phyloP scores from a whole-genome alignment of 768 basidiomycete species.

The Gymnopilus junonius region DNA sequence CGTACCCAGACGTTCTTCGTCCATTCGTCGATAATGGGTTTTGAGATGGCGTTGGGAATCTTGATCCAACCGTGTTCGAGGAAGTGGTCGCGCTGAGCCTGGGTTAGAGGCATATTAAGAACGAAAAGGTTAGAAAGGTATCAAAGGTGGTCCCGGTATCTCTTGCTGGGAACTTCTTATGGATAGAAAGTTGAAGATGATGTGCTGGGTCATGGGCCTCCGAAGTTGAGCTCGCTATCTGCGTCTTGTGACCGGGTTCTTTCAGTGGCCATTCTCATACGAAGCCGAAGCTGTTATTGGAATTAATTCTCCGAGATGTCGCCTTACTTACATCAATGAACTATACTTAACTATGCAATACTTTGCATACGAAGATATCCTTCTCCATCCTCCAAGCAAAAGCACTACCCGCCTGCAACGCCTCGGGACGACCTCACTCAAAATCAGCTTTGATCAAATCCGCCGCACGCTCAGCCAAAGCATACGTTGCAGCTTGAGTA shows the following conservation, averaged over 20 bases:
- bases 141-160: background rate
- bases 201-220: background rate
- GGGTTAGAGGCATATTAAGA: background rate
- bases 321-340: background rate
- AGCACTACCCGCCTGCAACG: too few species aligned
- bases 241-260: background rate
- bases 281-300: background rate
- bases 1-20: slow-evolving; percentile 1
- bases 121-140: background rate
- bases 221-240: background rate
- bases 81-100: background rate
- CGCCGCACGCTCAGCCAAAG: slow-evolving; percentile 20
- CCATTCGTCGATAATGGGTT: background rate
- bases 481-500: slow-evolving; percentile 32
- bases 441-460: slow-evolving; percentile 19
- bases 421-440: background rate
- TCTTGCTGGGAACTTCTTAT: background rate
- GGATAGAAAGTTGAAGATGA: background rate
- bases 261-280: background rate
- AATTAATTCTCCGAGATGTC: background rate
- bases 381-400: too few species aligned
- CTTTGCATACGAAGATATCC: background rate
- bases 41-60: background rate
- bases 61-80: slow-evolving; percentile 4
- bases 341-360: background rate